These are phyloP conservation scores for Canavalia ensiformis DNA, from an alignment of 306 rosid genomes.

Conservation along the genomic window DNA sequence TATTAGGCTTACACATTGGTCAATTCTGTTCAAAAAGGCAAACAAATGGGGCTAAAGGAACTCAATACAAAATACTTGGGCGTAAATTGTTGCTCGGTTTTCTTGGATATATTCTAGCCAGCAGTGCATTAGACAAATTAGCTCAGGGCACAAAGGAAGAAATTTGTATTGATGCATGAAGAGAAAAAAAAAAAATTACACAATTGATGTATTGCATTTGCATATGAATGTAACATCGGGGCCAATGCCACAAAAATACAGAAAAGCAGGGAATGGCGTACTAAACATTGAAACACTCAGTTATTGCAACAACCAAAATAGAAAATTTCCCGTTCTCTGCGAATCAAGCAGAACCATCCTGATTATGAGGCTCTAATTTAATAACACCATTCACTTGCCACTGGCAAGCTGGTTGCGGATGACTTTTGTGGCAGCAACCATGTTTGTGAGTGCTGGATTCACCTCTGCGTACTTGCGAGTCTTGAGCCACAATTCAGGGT, in stretches of 20 bases:
- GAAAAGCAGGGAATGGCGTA: neutral
- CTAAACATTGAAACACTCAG: slow-evolving; percentile 54
- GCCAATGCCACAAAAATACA: slow-evolving; percentile 47
- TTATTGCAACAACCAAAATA: slow-evolving; percentile 56
- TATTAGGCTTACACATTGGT: neutral
- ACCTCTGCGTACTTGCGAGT: slow-evolving; percentile 86
- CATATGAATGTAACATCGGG: slow-evolving; percentile 26
- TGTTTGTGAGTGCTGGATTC: slow-evolving; percentile 78
- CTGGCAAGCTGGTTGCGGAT: slow-evolving; percentile 78
- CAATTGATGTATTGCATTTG: slow-evolving; percentile 3
- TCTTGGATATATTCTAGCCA: neutral
- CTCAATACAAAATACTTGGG: neutral
- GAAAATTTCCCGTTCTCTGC: neutral
- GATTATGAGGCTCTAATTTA: slow-evolving; percentile 33
- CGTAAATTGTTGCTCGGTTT: neutral
- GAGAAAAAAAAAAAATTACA: neutral
- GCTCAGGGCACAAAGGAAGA: neutral
- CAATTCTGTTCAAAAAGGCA: neutral
- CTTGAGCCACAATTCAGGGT: slow-evolving; percentile 90
- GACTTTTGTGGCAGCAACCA: slow-evolving; percentile 81
- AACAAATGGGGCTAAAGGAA: neutral
- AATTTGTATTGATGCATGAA: neutral
- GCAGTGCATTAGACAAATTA: neutral
- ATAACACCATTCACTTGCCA: slow-evolving; percentile 61
- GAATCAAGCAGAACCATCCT: slow-evolving; percentile 32